Conservation (phyloP, 1,139 yeast genomes). For the Petasospora fabianii region DNA sequence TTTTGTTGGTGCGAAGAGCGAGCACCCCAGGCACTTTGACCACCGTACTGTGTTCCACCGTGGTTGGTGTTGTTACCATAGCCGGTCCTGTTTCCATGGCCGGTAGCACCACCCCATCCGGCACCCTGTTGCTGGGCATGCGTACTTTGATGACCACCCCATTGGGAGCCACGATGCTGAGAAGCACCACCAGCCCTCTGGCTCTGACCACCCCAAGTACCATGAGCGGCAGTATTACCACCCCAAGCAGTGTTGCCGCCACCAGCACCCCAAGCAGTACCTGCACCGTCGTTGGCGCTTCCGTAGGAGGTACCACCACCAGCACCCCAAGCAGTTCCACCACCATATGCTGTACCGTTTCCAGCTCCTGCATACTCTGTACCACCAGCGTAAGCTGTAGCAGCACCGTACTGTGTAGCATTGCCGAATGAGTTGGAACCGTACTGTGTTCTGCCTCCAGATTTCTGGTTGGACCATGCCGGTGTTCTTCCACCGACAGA, state of each 20-base stretch:
- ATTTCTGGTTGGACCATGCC: slow-evolving; percentile 25
- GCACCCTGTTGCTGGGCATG: not conserved
- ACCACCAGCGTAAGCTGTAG: slow-evolving; percentile 33
- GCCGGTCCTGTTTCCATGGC: not conserved
- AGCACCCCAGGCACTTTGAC: slow-evolving; percentile 30
- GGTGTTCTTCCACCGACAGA: slow-evolving; percentile 45
- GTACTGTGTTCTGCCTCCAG: slow-evolving; percentile 26
- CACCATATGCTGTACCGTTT: slow-evolving; percentile 45
- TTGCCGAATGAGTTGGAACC: too few relatives aligned
- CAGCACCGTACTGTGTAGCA: slow-evolving; percentile 41
- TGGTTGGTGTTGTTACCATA: too few relatives aligned
- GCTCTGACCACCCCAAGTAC: slow-evolving; percentile 2
- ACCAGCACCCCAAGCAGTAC: slow-evolving; percentile 38
- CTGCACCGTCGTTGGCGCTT: slow-evolving; percentile 28
- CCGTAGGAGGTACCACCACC: slow-evolving; percentile 30
- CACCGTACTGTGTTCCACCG: slow-evolving; percentile 22
- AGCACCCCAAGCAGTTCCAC: slow-evolving; percentile 22
- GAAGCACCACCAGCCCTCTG: too few relatives aligned
- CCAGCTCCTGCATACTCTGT: slow-evolving; percentile 31
- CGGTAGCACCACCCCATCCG: slow-evolving; percentile 26
- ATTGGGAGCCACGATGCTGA: not conserved
- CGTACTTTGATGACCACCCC: not conserved
- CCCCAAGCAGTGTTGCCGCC: slow-evolving; percentile 32
- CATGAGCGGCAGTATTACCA: slow-evolving; percentile 26
- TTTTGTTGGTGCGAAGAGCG: slow-evolving; percentile 1